These are phyloP conservation scores for Tetrahymena elliotti DNA, from an alignment of 73 alveolate genomes.

Conservation along the genomic window DNA sequence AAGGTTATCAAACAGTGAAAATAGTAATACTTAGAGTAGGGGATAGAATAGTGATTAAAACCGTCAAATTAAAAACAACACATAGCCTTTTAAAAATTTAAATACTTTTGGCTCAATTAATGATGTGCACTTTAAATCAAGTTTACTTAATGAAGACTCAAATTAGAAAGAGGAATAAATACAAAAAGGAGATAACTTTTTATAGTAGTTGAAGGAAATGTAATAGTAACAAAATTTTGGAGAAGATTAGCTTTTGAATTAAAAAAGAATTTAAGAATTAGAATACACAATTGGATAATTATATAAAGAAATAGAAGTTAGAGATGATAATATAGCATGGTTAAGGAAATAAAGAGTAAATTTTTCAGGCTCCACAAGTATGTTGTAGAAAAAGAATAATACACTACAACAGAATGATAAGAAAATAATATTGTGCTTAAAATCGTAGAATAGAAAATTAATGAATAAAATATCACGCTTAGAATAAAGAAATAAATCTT, in stretches of 20 bases:
- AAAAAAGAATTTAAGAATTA: neutral
- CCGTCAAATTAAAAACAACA: neutral
- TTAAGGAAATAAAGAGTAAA: neutral
- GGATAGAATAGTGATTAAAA: neutral
- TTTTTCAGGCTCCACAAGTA: neutral
- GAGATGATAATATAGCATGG: neutral
- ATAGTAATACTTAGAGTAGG: neutral
- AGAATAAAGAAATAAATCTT: neutral
- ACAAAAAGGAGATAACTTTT: neutral
- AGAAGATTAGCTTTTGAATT: neutral
- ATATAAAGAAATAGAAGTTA: neutral
- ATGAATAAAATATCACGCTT: neutral
- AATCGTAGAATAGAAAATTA: neutral
- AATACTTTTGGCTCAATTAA: neutral
- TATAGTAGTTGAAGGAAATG: neutral
- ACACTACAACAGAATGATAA: neutral
- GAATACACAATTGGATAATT: neutral
- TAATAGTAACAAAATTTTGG: neutral
- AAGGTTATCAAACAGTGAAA: neutral
- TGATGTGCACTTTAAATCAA: neutral
- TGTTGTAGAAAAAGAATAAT: neutral
- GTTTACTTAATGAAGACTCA: neutral
- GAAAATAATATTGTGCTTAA: neutral
- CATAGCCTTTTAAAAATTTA: neutral
- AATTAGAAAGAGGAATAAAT: neutral